Conservation (phyloP, 2,329 filamentous ascomycete species). For the Niveomyces coronatus region DNA sequence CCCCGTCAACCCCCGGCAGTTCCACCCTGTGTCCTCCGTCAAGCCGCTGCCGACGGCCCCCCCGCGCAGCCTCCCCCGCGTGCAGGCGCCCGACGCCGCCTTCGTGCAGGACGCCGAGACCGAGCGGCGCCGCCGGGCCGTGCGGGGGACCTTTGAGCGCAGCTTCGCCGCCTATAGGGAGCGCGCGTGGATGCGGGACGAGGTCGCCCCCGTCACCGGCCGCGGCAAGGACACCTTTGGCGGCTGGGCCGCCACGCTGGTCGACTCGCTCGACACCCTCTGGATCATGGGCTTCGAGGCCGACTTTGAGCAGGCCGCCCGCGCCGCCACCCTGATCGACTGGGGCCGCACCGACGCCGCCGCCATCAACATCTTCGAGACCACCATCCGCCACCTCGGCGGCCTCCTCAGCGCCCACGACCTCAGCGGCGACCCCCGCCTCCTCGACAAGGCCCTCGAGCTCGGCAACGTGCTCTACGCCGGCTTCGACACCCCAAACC, state of each 20-base stretch:
- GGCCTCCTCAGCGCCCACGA: constrained; percentile 58
- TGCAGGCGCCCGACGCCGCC: constrained; percentile 30
- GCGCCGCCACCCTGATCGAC: constrained; percentile 45
- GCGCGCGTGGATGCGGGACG: constrained; percentile 53
- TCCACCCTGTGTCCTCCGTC: constrained; percentile 21
- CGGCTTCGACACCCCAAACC: constrained; percentile 55
- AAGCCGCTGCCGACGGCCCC: constrained; percentile 27
- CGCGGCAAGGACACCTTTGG: constrained; percentile 44
- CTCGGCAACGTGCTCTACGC: constrained; percentile 52
- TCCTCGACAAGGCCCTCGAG: constrained; percentile 51
- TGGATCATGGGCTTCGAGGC: constrained; percentile 58
- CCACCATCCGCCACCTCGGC: constrained; percentile 57
- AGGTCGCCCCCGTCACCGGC: constrained; percentile 46
- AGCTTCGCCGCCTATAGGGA: constrained; percentile 51
- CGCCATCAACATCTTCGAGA: constrained; percentile 55
- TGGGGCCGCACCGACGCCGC: constrained; percentile 38
- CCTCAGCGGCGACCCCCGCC: constrained; percentile 41
- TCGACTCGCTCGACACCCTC: constrained; percentile 54
- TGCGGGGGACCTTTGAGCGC: constrained; percentile 41
- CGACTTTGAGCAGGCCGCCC: constrained; percentile 53
- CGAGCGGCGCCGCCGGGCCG: constrained; percentile 28
- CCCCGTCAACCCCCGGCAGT: constrained; percentile 9
- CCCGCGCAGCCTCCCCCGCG: constrained; percentile 16
- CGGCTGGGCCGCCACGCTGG: constrained; percentile 55
- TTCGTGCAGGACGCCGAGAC: constrained; percentile 19